Evolutionary conservation across 2,329 filamentous ascomycete species (phyloP).

Genomic region (Aspergillus arachidicola): DNA sequence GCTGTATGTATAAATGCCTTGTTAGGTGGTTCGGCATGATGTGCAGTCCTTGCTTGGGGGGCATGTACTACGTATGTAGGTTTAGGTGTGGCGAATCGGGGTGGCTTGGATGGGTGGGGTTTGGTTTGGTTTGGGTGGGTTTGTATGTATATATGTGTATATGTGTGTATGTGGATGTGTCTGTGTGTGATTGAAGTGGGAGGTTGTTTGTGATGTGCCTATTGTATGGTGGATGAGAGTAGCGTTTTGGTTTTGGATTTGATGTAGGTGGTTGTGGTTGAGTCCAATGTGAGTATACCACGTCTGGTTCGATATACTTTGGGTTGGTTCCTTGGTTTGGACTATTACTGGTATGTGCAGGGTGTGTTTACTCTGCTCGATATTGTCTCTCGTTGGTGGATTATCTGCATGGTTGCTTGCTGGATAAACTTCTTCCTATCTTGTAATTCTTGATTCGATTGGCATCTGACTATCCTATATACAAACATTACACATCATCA

Average conservation of each 20-base stretch:
- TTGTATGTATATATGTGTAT: not conserved
- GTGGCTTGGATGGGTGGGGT: not conserved
- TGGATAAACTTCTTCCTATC: not conserved
- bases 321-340: not conserved
- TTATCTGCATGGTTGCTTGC: not conserved
- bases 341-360: not conserved
- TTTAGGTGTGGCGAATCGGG: constrained; percentile 11
- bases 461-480: not conserved
- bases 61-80: not conserved
- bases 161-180: not conserved
- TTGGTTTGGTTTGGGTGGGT: not conserved
- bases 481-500: constrained; percentile 5
- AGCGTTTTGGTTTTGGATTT: not conserved
- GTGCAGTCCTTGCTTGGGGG: not conserved
- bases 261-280: not conserved
- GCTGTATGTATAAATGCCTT: not conserved
- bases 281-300: not conserved
- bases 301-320: not conserved
- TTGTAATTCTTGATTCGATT: not conserved
- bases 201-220: not conserved
- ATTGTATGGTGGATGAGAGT: not conserved
- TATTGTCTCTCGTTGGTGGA: not conserved
- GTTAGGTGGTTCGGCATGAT: not conserved
- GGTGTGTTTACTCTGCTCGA: not conserved
- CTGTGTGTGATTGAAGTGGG: not conserved